Conservation (phyloP, 106 monocot genomes). For the Dendrobium catenatum region DNA sequence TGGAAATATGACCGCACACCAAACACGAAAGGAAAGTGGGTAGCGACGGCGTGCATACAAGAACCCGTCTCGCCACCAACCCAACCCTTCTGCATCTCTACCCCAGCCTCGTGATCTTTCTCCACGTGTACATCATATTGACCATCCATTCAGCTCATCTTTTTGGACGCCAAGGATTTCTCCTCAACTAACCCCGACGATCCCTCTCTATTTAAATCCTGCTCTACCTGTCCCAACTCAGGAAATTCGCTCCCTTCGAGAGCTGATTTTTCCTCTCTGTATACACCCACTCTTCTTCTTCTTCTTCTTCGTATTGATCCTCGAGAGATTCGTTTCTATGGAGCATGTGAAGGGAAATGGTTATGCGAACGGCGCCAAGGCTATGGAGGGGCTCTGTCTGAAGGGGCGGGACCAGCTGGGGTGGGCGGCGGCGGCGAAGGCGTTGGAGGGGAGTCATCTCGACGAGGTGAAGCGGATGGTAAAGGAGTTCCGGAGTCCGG, state of each 20-base stretch:
- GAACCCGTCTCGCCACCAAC: not conserved
- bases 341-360: not conserved
- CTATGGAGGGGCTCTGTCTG: not conserved
- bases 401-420: slow-evolving; percentile 11
- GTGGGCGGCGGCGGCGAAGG: slow-evolving; percentile 20
- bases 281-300: not conserved
- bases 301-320: not conserved
- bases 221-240: no score
- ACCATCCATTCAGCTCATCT: not conserved
- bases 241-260: not conserved
- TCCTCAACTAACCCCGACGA: slow-evolving; percentile 2
- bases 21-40: not conserved
- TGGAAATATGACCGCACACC: not conserved
- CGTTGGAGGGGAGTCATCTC: slow-evolving; percentile 18
- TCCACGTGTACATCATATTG: not conserved
- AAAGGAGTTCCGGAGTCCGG: slow-evolving; percentile 15
- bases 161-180: not conserved
- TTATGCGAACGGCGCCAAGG: not conserved
- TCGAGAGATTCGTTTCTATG: not conserved
- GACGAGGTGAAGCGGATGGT: slow-evolving; percentile 31
- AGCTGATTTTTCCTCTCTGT: not conserved
- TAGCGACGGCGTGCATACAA: not conserved
- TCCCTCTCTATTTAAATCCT: not conserved
- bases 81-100: not conserved
- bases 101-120: not conserved